Evolutionary conservation across 352 stramenopile species (phyloP).

Genomic region (Phytophthora vignae): DNA sequence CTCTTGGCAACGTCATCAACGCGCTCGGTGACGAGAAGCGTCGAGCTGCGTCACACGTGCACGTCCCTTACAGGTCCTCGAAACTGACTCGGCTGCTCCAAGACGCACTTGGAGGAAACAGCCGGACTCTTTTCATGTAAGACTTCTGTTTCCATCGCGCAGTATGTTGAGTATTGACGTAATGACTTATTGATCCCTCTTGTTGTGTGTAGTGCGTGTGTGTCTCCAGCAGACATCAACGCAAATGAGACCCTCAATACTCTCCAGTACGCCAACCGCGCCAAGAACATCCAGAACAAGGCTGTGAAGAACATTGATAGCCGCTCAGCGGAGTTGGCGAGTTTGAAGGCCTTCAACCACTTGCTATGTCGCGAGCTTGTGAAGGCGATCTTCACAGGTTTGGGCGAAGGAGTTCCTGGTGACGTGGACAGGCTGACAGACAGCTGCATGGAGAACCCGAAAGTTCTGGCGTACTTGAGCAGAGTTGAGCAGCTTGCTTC

Average conservation of each 20-base stretch:
- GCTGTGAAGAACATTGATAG: constrained; percentile 90
- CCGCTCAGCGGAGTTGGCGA: constrained; percentile 73
- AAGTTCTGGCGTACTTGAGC: constrained; percentile 62
- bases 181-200: neutral
- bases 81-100: constrained; percentile 86
- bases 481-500: constrained; percentile 61
- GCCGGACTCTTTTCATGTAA: constrained; percentile 89
- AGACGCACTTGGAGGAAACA: constrained; percentile 90
- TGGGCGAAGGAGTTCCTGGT: constrained; percentile 23
- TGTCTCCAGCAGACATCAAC: constrained; percentile 80
- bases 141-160: constrained; percentile 3
- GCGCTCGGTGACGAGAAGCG: constrained; percentile 79
- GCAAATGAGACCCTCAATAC: constrained; percentile 83
- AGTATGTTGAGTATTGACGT: neutral
- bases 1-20: constrained; percentile 90
- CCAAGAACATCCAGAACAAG: constrained; percentile 92
- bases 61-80: constrained; percentile 85
- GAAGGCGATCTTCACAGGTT: constrained; percentile 55
- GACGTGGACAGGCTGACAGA: constrained; percentile 48
- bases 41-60: constrained; percentile 50
- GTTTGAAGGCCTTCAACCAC: constrained; percentile 73
- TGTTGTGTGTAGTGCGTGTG: constrained; percentile 66
- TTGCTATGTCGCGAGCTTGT: constrained; percentile 76
- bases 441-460: constrained; percentile 51
- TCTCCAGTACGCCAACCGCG: constrained; percentile 87